Conservation (phyloP, 306 rosid species). For the Fragaria iinumae region DNA sequence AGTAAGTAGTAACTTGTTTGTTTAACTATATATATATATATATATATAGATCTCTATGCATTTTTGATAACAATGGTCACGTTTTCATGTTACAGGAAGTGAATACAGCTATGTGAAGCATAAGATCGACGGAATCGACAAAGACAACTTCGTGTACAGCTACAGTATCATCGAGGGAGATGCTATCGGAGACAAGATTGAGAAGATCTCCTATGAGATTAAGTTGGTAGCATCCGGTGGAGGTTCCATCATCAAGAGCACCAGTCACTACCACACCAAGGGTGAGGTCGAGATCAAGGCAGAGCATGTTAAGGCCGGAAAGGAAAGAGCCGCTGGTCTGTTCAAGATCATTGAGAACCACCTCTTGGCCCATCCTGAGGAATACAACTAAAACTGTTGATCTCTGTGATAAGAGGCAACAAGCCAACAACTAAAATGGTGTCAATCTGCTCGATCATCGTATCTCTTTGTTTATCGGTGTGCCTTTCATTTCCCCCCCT, state of each 20-base stretch:
- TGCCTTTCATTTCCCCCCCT: too few relatives aligned
- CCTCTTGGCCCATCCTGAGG: constrained; percentile 32
- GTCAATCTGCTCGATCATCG: too few relatives aligned
- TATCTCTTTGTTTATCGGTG: not conserved
- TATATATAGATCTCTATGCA: too few relatives aligned
- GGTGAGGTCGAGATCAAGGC: constrained; percentile 27
- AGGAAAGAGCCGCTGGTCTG: constrained; percentile 29
- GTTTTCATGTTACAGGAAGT: constrained; percentile 23
- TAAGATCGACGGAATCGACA: constrained; percentile 33
- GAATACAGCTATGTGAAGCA: constrained; percentile 23
- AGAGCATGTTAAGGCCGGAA: constrained; percentile 24
- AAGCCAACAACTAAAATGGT: too few relatives aligned
- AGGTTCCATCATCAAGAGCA: constrained; percentile 38
- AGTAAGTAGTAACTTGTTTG: not conserved
- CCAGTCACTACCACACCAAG: constrained; percentile 28
- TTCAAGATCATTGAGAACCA: constrained; percentile 36
- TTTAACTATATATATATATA: too few relatives aligned
- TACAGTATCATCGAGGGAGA: constrained; percentile 44
- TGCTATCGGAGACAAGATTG: constrained; percentile 28
- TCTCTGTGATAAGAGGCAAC: not conserved
- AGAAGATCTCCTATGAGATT: constrained; percentile 36
- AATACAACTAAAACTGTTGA: constrained; percentile 22
- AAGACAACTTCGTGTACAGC: constrained; percentile 28
- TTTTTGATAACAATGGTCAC: too few relatives aligned
- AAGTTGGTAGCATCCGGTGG: constrained; percentile 31